Evolutionary conservation across 2,329 filamentous ascomycete genomes (phyloP).

Genomic region (Gliomastix tumulicola): DNA sequence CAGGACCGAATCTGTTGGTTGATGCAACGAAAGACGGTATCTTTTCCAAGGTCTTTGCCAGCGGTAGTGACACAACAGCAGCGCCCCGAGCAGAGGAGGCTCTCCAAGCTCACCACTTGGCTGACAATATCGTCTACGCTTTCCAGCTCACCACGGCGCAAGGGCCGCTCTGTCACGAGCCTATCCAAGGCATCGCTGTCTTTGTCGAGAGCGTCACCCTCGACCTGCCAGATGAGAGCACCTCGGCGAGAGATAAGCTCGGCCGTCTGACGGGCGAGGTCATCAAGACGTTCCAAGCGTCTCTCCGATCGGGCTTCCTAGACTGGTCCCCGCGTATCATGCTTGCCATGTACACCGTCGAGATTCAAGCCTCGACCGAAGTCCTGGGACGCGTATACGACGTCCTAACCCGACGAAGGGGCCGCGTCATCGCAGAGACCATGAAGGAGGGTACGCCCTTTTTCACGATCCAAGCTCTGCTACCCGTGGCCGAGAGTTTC

Average conservation of each 20-base stretch:
- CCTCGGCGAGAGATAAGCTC: conserved; percentile 57
- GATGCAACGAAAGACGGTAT: conserved; percentile 69
- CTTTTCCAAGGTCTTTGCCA: conserved; percentile 62
- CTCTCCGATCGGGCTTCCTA: conserved; percentile 79
- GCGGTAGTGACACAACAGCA: conserved; percentile 17
- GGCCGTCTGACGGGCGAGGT: conserved; percentile 86
- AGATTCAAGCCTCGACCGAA: conserved; percentile 94
- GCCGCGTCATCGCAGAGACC: conserved; percentile 80
- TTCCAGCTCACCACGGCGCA: conserved; percentile 90
- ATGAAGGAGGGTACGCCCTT: conserved; percentile 96
- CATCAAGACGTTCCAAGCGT: conserved; percentile 79
- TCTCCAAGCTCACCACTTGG: conserved; percentile 61
- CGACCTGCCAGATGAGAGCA: conserved; percentile 43
- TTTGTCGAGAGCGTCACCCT: conserved; percentile 76
- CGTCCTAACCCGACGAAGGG: conserved; percentile 84
- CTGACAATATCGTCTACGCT: conserved; percentile 85
- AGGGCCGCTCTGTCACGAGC: conserved; percentile 87
- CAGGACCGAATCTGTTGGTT: conserved; percentile 83
- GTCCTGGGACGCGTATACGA: conserved; percentile 93
- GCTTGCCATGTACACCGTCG: conserved; percentile 95
- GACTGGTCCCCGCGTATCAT: conserved; percentile 96
- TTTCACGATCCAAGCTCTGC: conserved; percentile 82
- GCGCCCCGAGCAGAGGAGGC: conserved; percentile 36
- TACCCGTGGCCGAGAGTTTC: conserved; percentile 92
- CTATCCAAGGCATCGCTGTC: conserved; percentile 86